These are phyloP conservation scores for Globisporangium viniferum DNA, from an alignment of 352 stramenopile species.

Conservation along the genomic window DNA sequence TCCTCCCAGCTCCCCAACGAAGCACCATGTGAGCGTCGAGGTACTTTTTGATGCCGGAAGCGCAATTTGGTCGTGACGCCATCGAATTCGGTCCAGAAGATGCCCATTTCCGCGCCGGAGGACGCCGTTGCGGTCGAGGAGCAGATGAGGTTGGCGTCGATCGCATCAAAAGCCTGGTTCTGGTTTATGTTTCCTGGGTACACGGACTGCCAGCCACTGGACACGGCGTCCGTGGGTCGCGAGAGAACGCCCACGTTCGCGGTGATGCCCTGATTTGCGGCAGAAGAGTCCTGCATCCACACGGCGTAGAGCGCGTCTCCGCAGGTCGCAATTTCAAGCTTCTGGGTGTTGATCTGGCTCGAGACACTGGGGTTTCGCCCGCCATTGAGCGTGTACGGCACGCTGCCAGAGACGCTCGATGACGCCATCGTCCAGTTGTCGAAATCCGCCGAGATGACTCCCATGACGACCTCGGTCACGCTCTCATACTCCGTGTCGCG, in stretches of 20 bases:
- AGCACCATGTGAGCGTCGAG: slow-evolving; percentile 14
- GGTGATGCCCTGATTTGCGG: neutral
- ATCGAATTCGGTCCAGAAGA: slow-evolving; percentile 77
- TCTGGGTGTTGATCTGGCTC: neutral
- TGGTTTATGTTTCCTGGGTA: slow-evolving; percentile 39
- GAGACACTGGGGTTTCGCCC: neutral
- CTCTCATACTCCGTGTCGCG: slow-evolving; percentile 39
- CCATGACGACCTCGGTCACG: slow-evolving; percentile 43
- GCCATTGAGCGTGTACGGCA: slow-evolving; percentile 19
- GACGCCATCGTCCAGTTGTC: slow-evolving; percentile 41
- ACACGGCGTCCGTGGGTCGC: slow-evolving; percentile 13
- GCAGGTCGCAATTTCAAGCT: slow-evolving; percentile 17
- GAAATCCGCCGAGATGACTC: slow-evolving; percentile 32
- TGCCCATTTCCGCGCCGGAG: slow-evolving; percentile 19
- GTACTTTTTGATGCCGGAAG: slow-evolving; percentile 37
- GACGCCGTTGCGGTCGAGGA: slow-evolving; percentile 16
- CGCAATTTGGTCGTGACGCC: slow-evolving; percentile 62
- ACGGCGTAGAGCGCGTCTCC: slow-evolving; percentile 16
- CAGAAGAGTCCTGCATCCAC: slow-evolving; percentile 9
- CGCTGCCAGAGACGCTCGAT: slow-evolving; percentile 17
- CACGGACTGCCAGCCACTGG: slow-evolving; percentile 27
- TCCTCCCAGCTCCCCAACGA: slow-evolving; percentile 33
- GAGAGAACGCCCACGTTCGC: slow-evolving; percentile 20
- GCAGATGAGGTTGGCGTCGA: slow-evolving; percentile 42
- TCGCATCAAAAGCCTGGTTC: slow-evolving; percentile 40